Evolutionary conservation across 352 stramenopile species (phyloP).

Genomic region (Phytophthora ramorum): DNA sequence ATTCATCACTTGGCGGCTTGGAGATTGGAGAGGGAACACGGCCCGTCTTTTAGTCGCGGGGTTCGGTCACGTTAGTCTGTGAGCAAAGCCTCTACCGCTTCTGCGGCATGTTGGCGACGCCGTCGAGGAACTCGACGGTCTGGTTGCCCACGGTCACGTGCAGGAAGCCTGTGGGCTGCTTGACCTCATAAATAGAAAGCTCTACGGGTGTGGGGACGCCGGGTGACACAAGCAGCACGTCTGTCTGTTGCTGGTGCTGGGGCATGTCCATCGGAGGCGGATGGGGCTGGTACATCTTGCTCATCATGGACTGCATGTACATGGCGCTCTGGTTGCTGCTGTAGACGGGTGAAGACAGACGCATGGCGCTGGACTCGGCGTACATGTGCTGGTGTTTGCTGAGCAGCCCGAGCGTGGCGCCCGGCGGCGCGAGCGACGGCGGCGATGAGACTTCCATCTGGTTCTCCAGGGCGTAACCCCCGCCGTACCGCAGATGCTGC

Average conservation of each 20-base stretch:
- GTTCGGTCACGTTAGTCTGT: slow-evolving; percentile 33
- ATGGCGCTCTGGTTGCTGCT: slow-evolving; percentile 39
- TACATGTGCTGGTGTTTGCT: slow-evolving; percentile 47
- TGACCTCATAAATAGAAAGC: slow-evolving; percentile 87
- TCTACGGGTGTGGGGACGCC: slow-evolving; percentile 77
- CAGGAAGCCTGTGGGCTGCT: slow-evolving; percentile 81
- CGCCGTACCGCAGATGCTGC: slow-evolving; percentile 65
- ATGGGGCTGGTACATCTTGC: slow-evolving; percentile 69
- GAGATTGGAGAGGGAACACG: slow-evolving; percentile 25
- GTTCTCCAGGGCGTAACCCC: slow-evolving; percentile 51
- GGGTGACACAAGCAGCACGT: slow-evolving; percentile 72
- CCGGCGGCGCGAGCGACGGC: slow-evolving; percentile 41
- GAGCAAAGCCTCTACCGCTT: slow-evolving; percentile 59
- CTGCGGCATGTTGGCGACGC: slow-evolving; percentile 83
- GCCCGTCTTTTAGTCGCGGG: slow-evolving; percentile 35
- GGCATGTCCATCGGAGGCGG: slow-evolving; percentile 45
- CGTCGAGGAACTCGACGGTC: slow-evolving; percentile 85
- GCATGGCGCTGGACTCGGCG: slow-evolving; percentile 32
- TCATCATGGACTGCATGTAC: slow-evolving; percentile 73
- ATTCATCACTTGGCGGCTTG: slow-evolving; percentile 31
- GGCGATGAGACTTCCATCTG: slow-evolving; percentile 41
- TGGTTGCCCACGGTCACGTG: slow-evolving; percentile 85
- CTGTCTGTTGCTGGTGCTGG: slow-evolving; percentile 32
- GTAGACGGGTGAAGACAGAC: slow-evolving; percentile 37
- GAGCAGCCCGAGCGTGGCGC: slow-evolving; percentile 46